Evolutionary conservation across 345 rosid genomes (phyloP), one percentile per base, ranked within the genome.

Genomic region (Dipteronia sinensis): DNA sequence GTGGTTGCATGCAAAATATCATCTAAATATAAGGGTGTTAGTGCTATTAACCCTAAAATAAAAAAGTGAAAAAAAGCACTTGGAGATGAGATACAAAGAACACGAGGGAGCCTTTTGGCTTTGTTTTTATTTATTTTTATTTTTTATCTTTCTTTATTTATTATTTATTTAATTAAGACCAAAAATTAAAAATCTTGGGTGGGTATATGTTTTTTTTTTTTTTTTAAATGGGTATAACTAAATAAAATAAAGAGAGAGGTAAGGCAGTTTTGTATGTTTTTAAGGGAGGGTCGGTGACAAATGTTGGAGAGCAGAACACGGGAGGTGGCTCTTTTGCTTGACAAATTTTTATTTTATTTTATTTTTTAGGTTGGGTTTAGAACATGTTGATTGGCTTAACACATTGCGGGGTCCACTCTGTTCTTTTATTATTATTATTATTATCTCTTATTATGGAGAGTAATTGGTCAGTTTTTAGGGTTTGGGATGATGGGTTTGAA

Each of bases 401-500:
- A 19, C 23, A 11, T 9, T 31, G 11, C 10, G 46, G 46, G 46
- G 10, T 9, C 46, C 46, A 42, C 46, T 17, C 13, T 13, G 44
- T 17, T 22, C 6, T 23, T 55, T 64, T 19, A 25, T 23, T 3
- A 70, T 15, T 6, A 0, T 27, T 29, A 27, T 12, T 13, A 13
- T 67, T 58, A 16, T 64, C 42, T 12, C 22, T n/a, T n/a, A n/a
- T n/a, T n/a, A n/a, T n/a, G 46, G 46, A 42, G 10, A 42, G 46
- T 7, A 56, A 56, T 56, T 1, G 62, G 25, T 11, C 27, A 59
- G 12, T 59, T 8, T 42, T 20, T 46, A 31, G 63, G 77, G 61
- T 73, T 72, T 40, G 67, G 55, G 67, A 38, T 34, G 69, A 65
- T 65, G 44, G 71, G 6, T 38, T 42, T 6, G 46, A 15, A 56